Percentiles rank a stretch among this genome's conserved stretches.
These are phyloP conservation scores for Lentinula edodes DNA, from an alignment of 768 basidiomycete genomes.

Conservation along the genomic window DNA sequence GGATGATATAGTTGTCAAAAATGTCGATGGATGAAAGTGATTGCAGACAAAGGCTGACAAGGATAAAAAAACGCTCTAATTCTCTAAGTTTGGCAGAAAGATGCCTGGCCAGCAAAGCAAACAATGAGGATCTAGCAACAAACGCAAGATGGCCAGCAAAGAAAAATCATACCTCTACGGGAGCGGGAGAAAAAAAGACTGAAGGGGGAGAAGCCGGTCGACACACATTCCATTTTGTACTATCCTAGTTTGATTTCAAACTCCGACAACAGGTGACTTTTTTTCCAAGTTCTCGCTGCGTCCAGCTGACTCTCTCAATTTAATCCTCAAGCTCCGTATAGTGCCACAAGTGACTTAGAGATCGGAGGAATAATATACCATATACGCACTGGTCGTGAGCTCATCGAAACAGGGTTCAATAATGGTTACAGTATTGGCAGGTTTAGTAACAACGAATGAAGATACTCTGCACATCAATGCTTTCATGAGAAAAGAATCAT, in stretches of 20 bases:
- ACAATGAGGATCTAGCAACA: background rate
- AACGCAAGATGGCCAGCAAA: conserved; percentile 1
- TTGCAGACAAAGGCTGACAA: conserved; percentile 46
- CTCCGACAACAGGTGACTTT: conserved; percentile 1
- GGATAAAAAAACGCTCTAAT: conserved; percentile 65
- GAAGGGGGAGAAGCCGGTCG: conserved; percentile 18
- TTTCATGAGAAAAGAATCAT: too few relatives aligned
- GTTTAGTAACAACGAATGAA: background rate
- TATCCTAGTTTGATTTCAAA: conserved; percentile 7
- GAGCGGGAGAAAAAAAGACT: conserved; percentile 25
- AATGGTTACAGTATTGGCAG: background rate
- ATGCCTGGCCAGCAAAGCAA: conserved; percentile 22
- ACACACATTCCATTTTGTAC: conserved; percentile 6
- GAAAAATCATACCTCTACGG: conserved; percentile 26
- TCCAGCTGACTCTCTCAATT: conserved; percentile 2
- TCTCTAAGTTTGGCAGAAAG: conserved; percentile 33
- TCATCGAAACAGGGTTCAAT: background rate
- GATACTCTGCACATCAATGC: too few relatives aligned
- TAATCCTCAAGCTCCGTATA: background rate
- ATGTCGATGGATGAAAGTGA: conserved; percentile 29
- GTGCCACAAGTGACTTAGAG: background rate
- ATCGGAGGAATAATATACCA: background rate
- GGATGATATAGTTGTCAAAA: conserved; percentile 26
- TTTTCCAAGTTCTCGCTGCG: background rate
- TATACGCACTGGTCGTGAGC: background rate